phyloP scores from a whole-genome alignment of 2,329 filamentous ascomycete species.

The Cercospora sojina region DNA sequence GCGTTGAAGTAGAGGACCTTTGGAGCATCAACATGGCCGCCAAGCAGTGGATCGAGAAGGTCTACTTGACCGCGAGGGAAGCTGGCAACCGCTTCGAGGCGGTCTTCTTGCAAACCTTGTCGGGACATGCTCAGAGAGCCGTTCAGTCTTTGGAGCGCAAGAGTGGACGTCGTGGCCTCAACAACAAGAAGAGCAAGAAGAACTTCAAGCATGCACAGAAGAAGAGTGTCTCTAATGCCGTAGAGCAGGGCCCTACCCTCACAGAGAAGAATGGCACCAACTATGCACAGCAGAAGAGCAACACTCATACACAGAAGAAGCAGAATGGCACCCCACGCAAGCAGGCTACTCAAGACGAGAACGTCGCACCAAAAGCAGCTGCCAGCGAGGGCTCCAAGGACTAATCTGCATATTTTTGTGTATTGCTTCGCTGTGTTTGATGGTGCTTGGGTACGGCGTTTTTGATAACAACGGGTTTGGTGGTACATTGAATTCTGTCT shows the following conservation, averaged over 20 bases:
- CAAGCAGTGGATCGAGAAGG: constrained; percentile 16
- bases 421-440: not conserved
- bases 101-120: not conserved
- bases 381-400: not conserved
- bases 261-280: not conserved
- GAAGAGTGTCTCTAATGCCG: not conserved
- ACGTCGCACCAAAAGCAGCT: not conserved
- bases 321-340: not conserved
- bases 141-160: not conserved
- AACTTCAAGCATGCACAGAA: not conserved
- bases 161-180: not conserved
- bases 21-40: constrained; percentile 13
- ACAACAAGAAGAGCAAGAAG: constrained; percentile 6
- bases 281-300: not conserved
- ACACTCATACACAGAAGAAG: constrained; percentile 3
- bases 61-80: not conserved
- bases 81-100: not conserved
- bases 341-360: constrained; percentile 2
- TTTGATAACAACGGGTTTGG: constrained; percentile 10
- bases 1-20: constrained; percentile 24
- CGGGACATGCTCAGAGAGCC: not conserved
- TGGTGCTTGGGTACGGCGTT: not conserved
- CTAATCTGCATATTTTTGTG: not conserved
- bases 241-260: not conserved
- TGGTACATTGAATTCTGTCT: not conserved